Evolutionary conservation across 257 asterid species (phyloP), one percentile per base, ranked within the genome.

Genomic region (Forsythia suspensa): DNA sequence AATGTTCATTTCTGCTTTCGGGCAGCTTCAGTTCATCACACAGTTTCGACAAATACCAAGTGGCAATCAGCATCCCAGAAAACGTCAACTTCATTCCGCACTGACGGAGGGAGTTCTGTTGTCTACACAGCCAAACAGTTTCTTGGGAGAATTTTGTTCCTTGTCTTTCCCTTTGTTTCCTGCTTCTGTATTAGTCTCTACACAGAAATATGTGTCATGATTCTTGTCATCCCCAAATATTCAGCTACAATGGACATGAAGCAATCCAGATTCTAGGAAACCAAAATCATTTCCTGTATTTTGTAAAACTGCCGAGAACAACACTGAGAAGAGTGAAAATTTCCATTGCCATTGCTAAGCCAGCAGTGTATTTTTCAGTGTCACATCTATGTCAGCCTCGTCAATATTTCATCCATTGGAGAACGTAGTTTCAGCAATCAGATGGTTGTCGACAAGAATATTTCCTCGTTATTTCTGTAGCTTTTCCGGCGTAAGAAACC

Each of bases 401-500:
- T 24, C 24, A 24, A 24, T 24, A 24, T 24, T 24, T 24, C 24
- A 24, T 24, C 24, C 29, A 29, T 29, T 24, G 4, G 18, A 29
- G 70, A 59, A 63, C 24, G 70, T 29, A 63, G 70, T 10, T 63
- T 10, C 70, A 9, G 38, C 40, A 63, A 4, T 29, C 67, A 8
- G 12, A 43, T 6, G 12, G 11, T 8, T 43, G 0, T 41, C 5
- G 44, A 29, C 34, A 29, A 29, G 34, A 29, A 29, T 29, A 29
- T 29, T 29, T 29, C 34, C 61, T 44, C 72, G 12, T 85, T 83
- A 87, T 16, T 38, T 75, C 73, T 85, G 75, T 68, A 77, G 36
- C 59, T 76, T 79, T 52, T 84, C 85, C 67, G 41, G 86, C 78
- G 39, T 40, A 43, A 44, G 43, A 67, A 74, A 75, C 80, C 80